phyloP scores from a whole-genome alignment of 176 grass and related monocot species.

The Rhynchospora breviuscula region DNA sequence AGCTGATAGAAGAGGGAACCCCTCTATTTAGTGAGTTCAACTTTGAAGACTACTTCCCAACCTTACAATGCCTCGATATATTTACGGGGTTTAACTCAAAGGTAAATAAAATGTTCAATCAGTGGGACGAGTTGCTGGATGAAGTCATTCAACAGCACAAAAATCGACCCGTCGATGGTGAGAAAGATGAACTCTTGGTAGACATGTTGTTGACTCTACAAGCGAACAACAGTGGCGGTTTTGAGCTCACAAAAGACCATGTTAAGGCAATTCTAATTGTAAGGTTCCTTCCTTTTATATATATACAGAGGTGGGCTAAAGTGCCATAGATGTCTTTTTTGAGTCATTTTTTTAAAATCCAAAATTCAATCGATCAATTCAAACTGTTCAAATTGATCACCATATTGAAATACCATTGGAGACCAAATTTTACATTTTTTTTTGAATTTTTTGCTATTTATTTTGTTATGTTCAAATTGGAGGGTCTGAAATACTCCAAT shows the following conservation, averaged over 20 bases:
- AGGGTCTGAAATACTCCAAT: too few relatives aligned
- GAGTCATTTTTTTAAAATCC: too few relatives aligned
- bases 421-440: too few relatives aligned
- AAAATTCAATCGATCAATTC: too few relatives aligned
- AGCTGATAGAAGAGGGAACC: conserved; percentile 44
- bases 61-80: neutral
- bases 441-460: too few relatives aligned
- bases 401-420: too few relatives aligned
- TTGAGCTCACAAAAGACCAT: conserved; percentile 31
- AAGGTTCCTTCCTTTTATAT: too few relatives aligned
- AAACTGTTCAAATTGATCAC: too few relatives aligned
- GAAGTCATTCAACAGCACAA: conserved; percentile 30
- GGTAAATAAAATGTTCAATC: neutral
- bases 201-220: conserved; percentile 23
- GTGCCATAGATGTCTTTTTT: too few relatives aligned
- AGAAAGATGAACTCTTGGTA: conserved; percentile 19
- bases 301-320: too few relatives aligned
- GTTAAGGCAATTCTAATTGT: conserved; percentile 30
- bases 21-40: conserved; percentile 41
- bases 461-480: too few relatives aligned
- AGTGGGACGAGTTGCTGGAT: conserved; percentile 37
- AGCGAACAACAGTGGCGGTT: neutral
- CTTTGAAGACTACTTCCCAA: conserved; percentile 38
- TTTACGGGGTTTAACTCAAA: conserved; percentile 23
- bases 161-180: neutral